Conservation (phyloP, 2,329 filamentous ascomycete species). For the Chrysoporthe deuterocubensis region DNA sequence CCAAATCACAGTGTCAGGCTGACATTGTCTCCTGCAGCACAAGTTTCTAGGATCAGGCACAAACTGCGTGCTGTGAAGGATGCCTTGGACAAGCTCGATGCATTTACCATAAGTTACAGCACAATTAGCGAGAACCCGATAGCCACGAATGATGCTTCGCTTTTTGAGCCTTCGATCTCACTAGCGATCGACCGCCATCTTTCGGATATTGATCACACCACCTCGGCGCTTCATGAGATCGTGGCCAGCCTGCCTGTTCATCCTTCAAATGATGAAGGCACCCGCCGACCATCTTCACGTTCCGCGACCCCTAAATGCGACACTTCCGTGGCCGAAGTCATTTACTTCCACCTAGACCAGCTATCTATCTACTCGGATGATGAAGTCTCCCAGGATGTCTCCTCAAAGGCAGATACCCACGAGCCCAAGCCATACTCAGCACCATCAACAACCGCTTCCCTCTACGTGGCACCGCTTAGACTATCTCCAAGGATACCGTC, state of each 20-base stretch:
- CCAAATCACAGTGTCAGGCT: not conserved
- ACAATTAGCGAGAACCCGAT: not conserved
- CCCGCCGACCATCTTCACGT: not conserved
- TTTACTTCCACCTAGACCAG: not conserved
- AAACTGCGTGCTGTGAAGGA: not conserved
- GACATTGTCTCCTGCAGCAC: not conserved
- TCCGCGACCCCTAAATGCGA: not conserved
- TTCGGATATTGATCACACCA: not conserved
- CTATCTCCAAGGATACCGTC: not conserved
- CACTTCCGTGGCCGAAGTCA: not conserved
- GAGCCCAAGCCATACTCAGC: no score
- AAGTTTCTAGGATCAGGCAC: not conserved
- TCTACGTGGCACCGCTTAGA: not conserved
- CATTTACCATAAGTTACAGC: not conserved
- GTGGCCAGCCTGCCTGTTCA: not conserved
- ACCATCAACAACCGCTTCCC: not conserved
- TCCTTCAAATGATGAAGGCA: not conserved
- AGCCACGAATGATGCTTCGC: not conserved
- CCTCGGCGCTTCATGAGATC: not conserved
- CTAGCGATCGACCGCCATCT: not conserved
- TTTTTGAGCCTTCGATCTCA: not conserved
- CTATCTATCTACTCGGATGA: not conserved
- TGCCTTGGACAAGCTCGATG: not conserved
- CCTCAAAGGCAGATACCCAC: no score
- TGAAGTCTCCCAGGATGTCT: not conserved